These are phyloP conservation scores for Amesomyces nigricolor DNA, from an alignment of 2,329 filamentous ascomycete genomes.

Conservation along the genomic window DNA sequence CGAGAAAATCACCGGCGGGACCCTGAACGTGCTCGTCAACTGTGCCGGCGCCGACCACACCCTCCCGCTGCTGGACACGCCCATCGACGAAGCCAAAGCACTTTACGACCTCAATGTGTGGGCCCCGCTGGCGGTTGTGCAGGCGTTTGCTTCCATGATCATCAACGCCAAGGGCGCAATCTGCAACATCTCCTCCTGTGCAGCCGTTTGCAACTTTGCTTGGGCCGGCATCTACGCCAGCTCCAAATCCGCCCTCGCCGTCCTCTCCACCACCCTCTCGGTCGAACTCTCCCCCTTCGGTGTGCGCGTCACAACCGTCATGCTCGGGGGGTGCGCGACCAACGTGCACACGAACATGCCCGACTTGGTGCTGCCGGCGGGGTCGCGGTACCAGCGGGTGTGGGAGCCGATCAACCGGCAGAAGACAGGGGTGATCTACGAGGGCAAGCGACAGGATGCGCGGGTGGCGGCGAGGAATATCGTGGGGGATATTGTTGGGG, in stretches of 20 bases:
- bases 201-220: neutral
- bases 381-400: neutral
- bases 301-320: conserved; percentile 22
- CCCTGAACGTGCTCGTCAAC: conserved; percentile 21
- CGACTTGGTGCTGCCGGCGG: neutral
- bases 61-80: neutral
- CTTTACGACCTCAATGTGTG: neutral
- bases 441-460: neutral
- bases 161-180: neutral
- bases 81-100: neutral
- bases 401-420: conserved; percentile 4
- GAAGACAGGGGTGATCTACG: conserved; percentile 1
- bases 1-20: conserved; percentile 29
- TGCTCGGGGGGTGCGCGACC: conserved; percentile 13
- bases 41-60: neutral
- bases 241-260: conserved; percentile 17
- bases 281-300: conserved; percentile 23
- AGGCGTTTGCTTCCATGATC: neutral
- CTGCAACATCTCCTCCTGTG: neutral
- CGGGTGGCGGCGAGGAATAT: neutral
- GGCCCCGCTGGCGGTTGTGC: neutral
- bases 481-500: neutral
- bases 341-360: neutral
- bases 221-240: conserved; percentile 16
- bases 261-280: conserved; percentile 17